These are phyloP conservation scores for Leishmania lainsoni DNA, from an alignment of 208 protist species.

Conservation along the genomic window DNA sequence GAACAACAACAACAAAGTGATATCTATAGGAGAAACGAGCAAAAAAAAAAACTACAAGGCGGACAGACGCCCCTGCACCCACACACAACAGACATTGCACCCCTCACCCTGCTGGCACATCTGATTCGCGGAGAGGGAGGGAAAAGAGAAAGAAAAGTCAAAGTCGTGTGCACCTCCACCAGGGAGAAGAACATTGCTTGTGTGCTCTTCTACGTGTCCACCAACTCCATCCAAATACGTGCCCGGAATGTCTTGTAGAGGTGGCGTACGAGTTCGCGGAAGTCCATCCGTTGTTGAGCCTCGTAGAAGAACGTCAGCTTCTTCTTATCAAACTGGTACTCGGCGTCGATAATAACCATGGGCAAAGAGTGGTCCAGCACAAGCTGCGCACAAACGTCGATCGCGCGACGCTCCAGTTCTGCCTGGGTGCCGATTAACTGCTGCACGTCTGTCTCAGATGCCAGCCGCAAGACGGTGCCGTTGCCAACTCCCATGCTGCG, in stretches of 20 bases:
- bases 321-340: conserved; percentile 93
- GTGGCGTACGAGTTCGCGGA: conserved; percentile 86
- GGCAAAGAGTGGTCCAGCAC: conserved; percentile 84
- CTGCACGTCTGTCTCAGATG: conserved; percentile 58
- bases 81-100: background rate
- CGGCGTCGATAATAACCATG: conserved; percentile 90
- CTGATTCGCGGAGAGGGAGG: background rate
- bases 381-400: conserved; percentile 79
- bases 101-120: background rate
- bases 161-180: background rate
- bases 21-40: no score
- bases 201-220: conserved; percentile 40
- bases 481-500: conserved; percentile 75
- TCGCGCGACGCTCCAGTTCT: conserved; percentile 79
- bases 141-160: background rate
- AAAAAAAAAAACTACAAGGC: background rate
- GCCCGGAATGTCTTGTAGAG: conserved; percentile 90
- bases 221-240: conserved; percentile 91
- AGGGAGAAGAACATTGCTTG: background rate
- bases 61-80: background rate
- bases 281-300: conserved; percentile 87
- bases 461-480: conserved; percentile 77
- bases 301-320: conserved; percentile 94
- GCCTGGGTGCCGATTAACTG: conserved; percentile 76
- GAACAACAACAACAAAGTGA: no score